Conservation (phyloP, 306 rosid species). For the Echinosophora koreensis region DNA sequence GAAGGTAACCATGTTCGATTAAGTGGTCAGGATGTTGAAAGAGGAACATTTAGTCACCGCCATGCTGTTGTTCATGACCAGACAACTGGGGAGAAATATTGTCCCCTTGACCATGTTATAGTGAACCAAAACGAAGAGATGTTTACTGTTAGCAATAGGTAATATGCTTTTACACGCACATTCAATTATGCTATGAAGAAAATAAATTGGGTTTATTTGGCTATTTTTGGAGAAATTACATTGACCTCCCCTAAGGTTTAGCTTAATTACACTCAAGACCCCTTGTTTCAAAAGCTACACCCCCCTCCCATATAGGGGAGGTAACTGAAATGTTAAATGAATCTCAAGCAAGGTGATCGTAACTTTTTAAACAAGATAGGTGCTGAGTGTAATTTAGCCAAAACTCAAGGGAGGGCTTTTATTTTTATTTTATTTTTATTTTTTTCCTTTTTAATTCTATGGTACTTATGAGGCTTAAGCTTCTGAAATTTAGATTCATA, state of each 20-base stretch:
- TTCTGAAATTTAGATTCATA: conserved; percentile 30
- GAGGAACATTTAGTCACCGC: conserved; percentile 97
- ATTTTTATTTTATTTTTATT: no score
- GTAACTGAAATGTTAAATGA: no score
- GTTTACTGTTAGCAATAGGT: conserved; percentile 99
- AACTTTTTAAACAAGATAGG: no score
- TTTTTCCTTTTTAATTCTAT: no score
- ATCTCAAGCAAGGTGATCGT: no score
- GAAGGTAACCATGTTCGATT: conserved; percentile 92
- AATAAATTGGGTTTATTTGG: neutral
- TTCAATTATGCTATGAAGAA: neutral
- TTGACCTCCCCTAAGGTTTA: no score
- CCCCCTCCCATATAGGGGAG: no score
- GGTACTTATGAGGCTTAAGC: conserved; percentile 13
- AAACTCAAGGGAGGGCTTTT: no score
- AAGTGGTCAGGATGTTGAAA: conserved; percentile 97
- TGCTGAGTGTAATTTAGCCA: no score
- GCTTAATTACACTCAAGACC: no score
- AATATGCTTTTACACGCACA: conserved; percentile 15
- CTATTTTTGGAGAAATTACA: neutral
- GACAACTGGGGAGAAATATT: conserved; percentile 74
- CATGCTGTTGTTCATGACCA: conserved; percentile 94
- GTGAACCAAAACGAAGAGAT: conserved; percentile 82
- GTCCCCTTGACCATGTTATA: conserved; percentile 81
- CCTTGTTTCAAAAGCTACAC: no score